Conservation (phyloP, 805 yeast genomes). For the Ascoidea rubescens region DNA sequence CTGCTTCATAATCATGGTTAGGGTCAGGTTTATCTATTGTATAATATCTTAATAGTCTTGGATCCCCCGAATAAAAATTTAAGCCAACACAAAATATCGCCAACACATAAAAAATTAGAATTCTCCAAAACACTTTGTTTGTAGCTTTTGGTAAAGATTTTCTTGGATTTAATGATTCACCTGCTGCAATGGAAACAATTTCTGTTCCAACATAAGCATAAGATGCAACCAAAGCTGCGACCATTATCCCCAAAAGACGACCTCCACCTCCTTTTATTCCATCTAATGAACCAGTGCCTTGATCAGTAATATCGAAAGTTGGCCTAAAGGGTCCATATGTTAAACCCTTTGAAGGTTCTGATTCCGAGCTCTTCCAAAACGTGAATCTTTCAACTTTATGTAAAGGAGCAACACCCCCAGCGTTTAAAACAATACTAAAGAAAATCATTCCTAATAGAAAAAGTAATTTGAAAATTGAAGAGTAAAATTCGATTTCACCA, state of each 20-base stretch:
- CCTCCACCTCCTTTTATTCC: constrained; percentile 56
- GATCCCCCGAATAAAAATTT: constrained; percentile 69
- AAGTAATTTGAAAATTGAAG: constrained; percentile 43
- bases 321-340: constrained; percentile 69
- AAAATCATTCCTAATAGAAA: constrained; percentile 43
- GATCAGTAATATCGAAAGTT: constrained; percentile 48
- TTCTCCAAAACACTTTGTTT: constrained; percentile 58
- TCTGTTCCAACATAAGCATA: constrained; percentile 79
- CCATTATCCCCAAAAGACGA: constrained; percentile 41
- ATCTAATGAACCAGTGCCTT: constrained; percentile 34
- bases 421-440: constrained; percentile 49
- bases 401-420: constrained; percentile 40
- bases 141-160: constrained; percentile 72
- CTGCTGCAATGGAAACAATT: constrained; percentile 71
- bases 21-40: constrained; percentile 2
- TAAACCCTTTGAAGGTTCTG: constrained; percentile 25
- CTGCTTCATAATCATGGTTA: neutral
- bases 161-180: constrained; percentile 73
- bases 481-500: constrained; percentile 60
- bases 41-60: constrained; percentile 46
- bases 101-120: constrained; percentile 48
- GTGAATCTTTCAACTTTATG: constrained; percentile 44
- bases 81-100: constrained; percentile 60
- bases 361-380: constrained; percentile 48
- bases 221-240: constrained; percentile 49